These are phyloP conservation scores for Wolfiporia cocos DNA, from an alignment of 1,284 basidiomycete genomes.

Conservation along the genomic window DNA sequence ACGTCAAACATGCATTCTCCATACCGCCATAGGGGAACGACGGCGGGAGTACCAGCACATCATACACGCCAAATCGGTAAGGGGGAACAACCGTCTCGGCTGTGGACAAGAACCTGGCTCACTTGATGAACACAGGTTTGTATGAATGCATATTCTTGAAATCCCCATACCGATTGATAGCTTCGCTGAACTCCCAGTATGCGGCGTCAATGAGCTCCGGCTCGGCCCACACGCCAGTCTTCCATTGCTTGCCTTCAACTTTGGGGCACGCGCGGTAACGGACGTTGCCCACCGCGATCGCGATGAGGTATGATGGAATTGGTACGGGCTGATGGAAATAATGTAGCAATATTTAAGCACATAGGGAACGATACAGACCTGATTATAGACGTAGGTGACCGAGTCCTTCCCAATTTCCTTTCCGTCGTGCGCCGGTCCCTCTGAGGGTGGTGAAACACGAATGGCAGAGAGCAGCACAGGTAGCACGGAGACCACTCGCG, in stretches of 20 bases:
- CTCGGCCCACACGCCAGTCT: constrained; percentile 85
- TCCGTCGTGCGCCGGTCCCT: constrained; percentile 59
- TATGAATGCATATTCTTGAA: neutral
- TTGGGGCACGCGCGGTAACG: constrained; percentile 65
- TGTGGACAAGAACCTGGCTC: constrained; percentile 59
- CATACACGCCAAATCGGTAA: constrained; percentile 89
- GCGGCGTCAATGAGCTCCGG: constrained; percentile 76
- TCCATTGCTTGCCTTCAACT: constrained; percentile 65
- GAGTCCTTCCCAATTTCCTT: constrained; percentile 65
- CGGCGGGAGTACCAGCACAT: constrained; percentile 88
- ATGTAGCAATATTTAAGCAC: too few relatives aligned
- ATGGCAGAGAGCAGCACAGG: constrained; percentile 84
- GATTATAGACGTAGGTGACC: constrained; percentile 63
- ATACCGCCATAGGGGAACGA: constrained; percentile 93
- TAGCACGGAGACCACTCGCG: constrained; percentile 68
- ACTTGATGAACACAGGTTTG: neutral
- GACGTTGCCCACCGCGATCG: constrained; percentile 82
- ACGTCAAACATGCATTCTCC: constrained; percentile 84
- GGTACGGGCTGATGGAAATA: constrained; percentile 80
- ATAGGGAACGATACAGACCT: constrained; percentile 41
- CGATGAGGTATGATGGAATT: constrained; percentile 85
- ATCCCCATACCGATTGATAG: constrained; percentile 58
- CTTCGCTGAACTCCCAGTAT: constrained; percentile 86
- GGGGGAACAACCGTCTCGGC: constrained; percentile 73
- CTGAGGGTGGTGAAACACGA: constrained; percentile 67